Percentiles rank a stretch among this genome's conserved stretches.
These are phyloP conservation scores for Flaveria brownii DNA, from an alignment of 129 eudicot genomes.

Conservation along the genomic window DNA sequence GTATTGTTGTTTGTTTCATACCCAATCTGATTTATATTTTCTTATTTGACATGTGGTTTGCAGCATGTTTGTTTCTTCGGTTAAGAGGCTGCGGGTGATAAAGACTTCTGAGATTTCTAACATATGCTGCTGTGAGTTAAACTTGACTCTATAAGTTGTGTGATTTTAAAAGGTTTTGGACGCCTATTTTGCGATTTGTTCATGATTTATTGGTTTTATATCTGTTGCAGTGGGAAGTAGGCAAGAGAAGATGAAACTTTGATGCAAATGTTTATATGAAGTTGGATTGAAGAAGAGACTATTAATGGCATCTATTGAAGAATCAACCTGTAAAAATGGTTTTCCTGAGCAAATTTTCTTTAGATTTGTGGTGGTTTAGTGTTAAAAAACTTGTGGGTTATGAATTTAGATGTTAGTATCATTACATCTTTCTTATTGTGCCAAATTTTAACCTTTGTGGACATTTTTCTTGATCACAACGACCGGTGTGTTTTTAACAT, in stretches of 20 bases:
- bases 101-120: slow-evolving; percentile 75
- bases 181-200: background rate
- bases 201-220: background rate
- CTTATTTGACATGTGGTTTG: slow-evolving; percentile 20
- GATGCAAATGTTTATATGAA: slow-evolving; percentile 34
- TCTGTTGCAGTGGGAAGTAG: slow-evolving; percentile 46
- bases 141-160: too few relatives aligned
- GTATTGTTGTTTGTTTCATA: slow-evolving; percentile 11
- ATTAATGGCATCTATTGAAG: slow-evolving; percentile 20
- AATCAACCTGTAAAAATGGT: slow-evolving; percentile 36
- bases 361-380: slow-evolving; percentile 16
- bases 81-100: slow-evolving; percentile 88
- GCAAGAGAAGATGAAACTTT: slow-evolving; percentile 41
- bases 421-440: background rate
- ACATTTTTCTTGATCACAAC: too few relatives aligned
- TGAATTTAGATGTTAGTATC: slow-evolving; percentile 23
- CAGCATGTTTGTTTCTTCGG: slow-evolving; percentile 92
- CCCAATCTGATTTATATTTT: slow-evolving; percentile 4
- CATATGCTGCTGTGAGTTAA: slow-evolving; percentile 67
- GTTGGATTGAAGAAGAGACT: slow-evolving; percentile 27
- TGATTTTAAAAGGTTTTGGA: background rate
- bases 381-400: slow-evolving; percentile 26
- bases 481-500: background rate
- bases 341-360: slow-evolving; percentile 32
- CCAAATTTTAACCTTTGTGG: background rate